Evolutionary conservation across 768 basidiomycete genomes (phyloP).

Genomic region (Boletus coccyginus): DNA sequence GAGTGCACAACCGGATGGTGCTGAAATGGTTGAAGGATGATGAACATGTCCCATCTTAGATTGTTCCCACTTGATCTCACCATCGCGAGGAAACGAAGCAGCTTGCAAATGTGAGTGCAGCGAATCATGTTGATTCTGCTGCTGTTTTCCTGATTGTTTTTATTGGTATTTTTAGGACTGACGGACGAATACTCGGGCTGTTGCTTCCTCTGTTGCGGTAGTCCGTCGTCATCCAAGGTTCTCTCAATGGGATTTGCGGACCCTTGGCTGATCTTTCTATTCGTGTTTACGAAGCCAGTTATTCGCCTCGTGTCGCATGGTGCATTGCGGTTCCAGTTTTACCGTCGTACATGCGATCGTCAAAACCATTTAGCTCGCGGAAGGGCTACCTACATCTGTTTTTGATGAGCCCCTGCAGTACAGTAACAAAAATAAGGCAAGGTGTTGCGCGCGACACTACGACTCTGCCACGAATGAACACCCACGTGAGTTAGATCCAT

Average conservation of each 20-base stretch:
- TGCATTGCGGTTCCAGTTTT: background rate
- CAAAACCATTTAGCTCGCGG: background rate
- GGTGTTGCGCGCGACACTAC: no score
- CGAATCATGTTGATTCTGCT: background rate
- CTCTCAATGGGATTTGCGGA: background rate
- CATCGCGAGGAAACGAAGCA: background rate
- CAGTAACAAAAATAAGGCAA: background rate
- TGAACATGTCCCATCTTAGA: background rate
- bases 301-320: no score
- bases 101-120: slow-evolving; percentile 2
- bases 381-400: background rate
- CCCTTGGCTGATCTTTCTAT: background rate
- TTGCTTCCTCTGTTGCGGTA: background rate
- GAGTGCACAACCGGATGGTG: slow-evolving; percentile 42
- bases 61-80: background rate
- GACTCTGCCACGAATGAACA: background rate
- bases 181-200: background rate
- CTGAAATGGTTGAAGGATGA: slow-evolving; percentile 40
- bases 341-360: background rate
- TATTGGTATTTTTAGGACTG: background rate
- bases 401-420: background rate
- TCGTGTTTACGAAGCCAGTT: background rate
- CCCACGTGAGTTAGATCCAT: background rate
- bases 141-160: background rate
- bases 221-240: background rate